Percentiles rank a stretch among this genome's conserved stretches.
Conservation (phyloP, 1,284 basidiomycete species). For the Microbotryum silenes-acaulis region DNA sequence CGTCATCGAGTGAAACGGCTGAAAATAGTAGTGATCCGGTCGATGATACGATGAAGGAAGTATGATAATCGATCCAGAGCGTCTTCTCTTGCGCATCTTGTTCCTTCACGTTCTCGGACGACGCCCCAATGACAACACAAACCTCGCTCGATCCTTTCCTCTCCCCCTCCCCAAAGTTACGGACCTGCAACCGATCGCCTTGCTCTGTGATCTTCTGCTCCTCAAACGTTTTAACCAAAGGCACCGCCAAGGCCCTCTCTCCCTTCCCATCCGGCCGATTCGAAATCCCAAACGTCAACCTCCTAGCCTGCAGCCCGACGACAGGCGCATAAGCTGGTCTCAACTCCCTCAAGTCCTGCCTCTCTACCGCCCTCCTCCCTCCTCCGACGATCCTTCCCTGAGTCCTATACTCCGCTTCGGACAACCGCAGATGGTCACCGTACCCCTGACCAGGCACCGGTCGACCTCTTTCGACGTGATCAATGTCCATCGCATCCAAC, state of each 20-base stretch:
- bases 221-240: constrained; percentile 54
- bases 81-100: constrained; percentile 43
- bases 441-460: constrained; percentile 2
- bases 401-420: constrained; percentile 11
- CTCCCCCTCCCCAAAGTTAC: constrained; percentile 59
- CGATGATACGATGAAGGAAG: constrained; percentile 58
- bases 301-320: constrained; percentile 7
- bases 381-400: constrained; percentile 17
- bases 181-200: constrained; percentile 61
- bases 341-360: constrained; percentile 50
- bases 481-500: too few species aligned
- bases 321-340: constrained; percentile 33
- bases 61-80: constrained; percentile 81
- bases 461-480: too few species aligned
- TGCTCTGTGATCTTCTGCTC: constrained; percentile 53
- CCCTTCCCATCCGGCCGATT: constrained; percentile 30
- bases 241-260: constrained; percentile 45
- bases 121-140: constrained; percentile 49
- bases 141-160: constrained; percentile 63
- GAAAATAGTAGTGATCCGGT: constrained; percentile 60
- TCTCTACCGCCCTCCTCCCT: constrained; percentile 6
- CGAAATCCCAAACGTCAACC: constrained; percentile 22
- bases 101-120: constrained; percentile 38
- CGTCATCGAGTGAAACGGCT: constrained; percentile 69
- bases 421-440: constrained; percentile 6